A percentile compares a stretch with the other conserved stretches of the same genome.
phyloP scores from a whole-genome alignment of 2,329 filamentous ascomycete genomes.

The Claviceps pazoutovae region DNA sequence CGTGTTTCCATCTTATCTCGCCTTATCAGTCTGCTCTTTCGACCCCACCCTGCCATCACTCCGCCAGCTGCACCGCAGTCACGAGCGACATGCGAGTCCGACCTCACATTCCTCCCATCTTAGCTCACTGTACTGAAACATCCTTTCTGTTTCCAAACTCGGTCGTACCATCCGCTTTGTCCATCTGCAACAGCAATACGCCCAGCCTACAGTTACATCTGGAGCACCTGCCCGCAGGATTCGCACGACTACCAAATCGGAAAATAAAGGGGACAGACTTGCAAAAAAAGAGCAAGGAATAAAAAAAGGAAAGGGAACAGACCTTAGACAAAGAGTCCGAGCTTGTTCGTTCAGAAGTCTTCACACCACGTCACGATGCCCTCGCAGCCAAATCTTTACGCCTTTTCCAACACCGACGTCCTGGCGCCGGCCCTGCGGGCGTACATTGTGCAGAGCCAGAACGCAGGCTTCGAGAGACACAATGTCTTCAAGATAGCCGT shows the following conservation, averaged over 20 bases:
- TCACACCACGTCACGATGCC: slow-evolving; percentile 24
- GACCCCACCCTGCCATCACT: not conserved
- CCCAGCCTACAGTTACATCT: not conserved
- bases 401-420: slow-evolving; percentile 54
- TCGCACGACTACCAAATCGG: not conserved
- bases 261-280: not conserved
- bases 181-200: not conserved
- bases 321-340: not conserved
- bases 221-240: not conserved
- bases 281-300: not conserved
- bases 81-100: no score
- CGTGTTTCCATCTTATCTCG: not conserved
- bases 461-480: slow-evolving; percentile 66
- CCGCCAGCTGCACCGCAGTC: no score
- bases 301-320: not conserved
- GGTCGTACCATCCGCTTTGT: not conserved
- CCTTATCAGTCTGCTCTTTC: no score
- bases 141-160: no score
- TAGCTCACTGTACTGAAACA: no score
- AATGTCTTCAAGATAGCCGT: slow-evolving; percentile 79
- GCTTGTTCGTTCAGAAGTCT: not conserved
- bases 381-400: slow-evolving; percentile 58
- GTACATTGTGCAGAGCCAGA: slow-evolving; percentile 74
- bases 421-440: slow-evolving; percentile 66
- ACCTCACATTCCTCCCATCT: no score